A percentile compares a stretch with the other conserved stretches of the same genome.
Conservation (phyloP, 2,329 filamentous ascomycete genomes). For the Clonostachys byssicola region DNA sequence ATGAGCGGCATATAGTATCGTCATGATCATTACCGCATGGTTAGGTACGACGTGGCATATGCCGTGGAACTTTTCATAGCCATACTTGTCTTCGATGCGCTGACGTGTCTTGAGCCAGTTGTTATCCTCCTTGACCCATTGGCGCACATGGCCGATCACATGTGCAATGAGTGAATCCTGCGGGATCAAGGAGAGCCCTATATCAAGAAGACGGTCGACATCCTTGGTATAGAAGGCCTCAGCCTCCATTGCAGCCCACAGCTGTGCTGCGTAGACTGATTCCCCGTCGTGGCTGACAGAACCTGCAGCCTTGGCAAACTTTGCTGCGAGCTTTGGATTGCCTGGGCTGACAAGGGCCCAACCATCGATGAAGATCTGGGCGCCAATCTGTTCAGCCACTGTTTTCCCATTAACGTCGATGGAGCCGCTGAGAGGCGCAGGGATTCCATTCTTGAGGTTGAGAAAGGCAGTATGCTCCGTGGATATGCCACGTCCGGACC, state of each 20-base stretch:
- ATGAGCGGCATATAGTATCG: constrained; percentile 19
- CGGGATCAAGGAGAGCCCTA: constrained; percentile 18
- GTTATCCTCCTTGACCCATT: constrained; percentile 10
- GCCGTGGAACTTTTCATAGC: constrained; percentile 20
- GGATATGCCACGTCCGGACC: constrained; percentile 28
- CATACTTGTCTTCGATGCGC: constrained; percentile 21
- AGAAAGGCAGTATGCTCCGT: constrained; percentile 31
- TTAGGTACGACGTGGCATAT: constrained; percentile 26
- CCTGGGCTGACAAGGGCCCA: constrained; percentile 25
- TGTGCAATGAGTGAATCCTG: constrained; percentile 16
- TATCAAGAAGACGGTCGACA: constrained; percentile 21
- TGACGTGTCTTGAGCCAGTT: constrained; percentile 25
- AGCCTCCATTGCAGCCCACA: constrained; percentile 33
- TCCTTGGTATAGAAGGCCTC: constrained; percentile 25
- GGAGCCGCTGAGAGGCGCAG: constrained; percentile 21
- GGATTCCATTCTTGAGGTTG: constrained; percentile 27
- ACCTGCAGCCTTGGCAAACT: constrained; percentile 22
- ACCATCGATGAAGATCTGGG: constrained; percentile 31
- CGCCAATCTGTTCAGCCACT: constrained; percentile 28
- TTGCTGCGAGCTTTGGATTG: constrained; percentile 19
- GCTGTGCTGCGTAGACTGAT: constrained; percentile 24
- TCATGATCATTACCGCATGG: constrained; percentile 24
- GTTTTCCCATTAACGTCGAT: constrained; percentile 14
- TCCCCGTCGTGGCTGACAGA: constrained; percentile 31
- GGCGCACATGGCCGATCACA: constrained; percentile 19